Conservation (phyloP, 345 rosid species). For the Euphorbia lathyris region DNA sequence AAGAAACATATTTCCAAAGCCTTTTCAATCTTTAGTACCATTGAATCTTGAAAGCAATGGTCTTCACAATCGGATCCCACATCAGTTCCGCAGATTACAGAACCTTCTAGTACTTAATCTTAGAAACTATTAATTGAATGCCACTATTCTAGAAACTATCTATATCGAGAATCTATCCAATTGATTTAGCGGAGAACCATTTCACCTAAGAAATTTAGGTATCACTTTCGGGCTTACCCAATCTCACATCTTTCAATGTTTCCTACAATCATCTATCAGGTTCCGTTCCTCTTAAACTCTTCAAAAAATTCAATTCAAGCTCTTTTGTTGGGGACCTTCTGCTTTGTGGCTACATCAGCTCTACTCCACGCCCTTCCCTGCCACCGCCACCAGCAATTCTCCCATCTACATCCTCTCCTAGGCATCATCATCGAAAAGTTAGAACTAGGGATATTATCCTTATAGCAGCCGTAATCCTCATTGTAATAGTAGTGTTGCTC, state of each 20-base stretch:
- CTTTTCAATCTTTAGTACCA: constrained; percentile 43
- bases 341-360: constrained; percentile 79
- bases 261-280: constrained; percentile 88
- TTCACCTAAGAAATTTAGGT: constrained; percentile 67
- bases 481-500: constrained; percentile 48
- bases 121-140: constrained; percentile 52
- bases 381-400: constrained; percentile 41
- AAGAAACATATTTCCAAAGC: no score
- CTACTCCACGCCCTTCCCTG: constrained; percentile 51
- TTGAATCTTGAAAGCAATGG: constrained; percentile 55
- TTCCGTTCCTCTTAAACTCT: constrained; percentile 59
- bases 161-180: constrained; percentile 45
- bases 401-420: constrained; percentile 55
- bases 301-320: constrained; percentile 76
- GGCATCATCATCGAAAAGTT: constrained; percentile 40
- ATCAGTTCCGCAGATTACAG: constrained; percentile 41
- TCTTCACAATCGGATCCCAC: constrained; percentile 48
- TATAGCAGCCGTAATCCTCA: constrained; percentile 67
- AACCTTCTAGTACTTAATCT: constrained; percentile 61
- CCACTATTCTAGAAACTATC: constrained; percentile 52
- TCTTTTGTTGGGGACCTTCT: constrained; percentile 80
- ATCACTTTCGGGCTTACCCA: constrained; percentile 48
- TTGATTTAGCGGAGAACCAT: constrained; percentile 68
- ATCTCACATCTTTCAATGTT: constrained; percentile 74
- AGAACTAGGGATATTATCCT: constrained; percentile 76